Evolutionary conservation across 2,329 filamentous ascomycete genomes (phyloP).

Genomic region (Coniella vitis): DNA sequence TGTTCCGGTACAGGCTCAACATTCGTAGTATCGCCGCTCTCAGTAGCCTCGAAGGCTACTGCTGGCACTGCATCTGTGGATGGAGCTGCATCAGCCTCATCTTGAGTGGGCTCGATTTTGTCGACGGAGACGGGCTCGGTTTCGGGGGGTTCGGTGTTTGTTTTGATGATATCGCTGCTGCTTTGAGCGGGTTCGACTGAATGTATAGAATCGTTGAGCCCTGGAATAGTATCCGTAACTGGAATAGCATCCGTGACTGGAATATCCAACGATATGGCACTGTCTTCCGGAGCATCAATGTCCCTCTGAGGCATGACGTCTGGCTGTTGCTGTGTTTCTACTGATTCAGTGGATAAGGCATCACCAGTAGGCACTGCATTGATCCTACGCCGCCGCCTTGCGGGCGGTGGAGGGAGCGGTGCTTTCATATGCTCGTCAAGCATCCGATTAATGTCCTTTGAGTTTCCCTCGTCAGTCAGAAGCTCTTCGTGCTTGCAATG

Average conservation of each 20-base stretch:
- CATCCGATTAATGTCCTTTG: conserved; percentile 34
- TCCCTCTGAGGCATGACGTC: not conserved
- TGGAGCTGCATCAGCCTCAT: too few species aligned
- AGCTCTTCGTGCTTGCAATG: conserved; percentile 12
- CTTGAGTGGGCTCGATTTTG: too few species aligned
- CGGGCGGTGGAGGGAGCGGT: conserved; percentile 25
- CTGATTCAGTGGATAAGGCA: not conserved
- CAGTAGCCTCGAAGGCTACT: too few species aligned
- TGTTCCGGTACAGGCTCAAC: too few species aligned
- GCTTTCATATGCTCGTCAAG: conserved; percentile 34
- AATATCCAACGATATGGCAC: not conserved
- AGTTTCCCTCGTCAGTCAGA: not conserved
- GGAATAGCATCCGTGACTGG: not conserved
- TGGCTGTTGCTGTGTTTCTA: not conserved
- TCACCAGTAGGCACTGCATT: conserved; percentile 1
- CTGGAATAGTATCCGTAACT: too few species aligned
- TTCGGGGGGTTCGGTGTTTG: too few species aligned
- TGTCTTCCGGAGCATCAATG: not conserved
- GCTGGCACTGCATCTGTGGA: too few species aligned
- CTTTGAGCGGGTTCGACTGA: too few species aligned
- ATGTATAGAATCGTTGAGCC: too few species aligned
- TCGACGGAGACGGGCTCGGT: too few species aligned
- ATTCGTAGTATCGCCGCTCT: too few species aligned
- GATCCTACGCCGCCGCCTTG: conserved; percentile 18
- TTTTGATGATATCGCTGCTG: too few species aligned